Evolutionary conservation across 75 land plant genomes (phyloP), one percentile per base, ranked within the genome.

Genomic region (Cupressus sempervirens): DNA sequence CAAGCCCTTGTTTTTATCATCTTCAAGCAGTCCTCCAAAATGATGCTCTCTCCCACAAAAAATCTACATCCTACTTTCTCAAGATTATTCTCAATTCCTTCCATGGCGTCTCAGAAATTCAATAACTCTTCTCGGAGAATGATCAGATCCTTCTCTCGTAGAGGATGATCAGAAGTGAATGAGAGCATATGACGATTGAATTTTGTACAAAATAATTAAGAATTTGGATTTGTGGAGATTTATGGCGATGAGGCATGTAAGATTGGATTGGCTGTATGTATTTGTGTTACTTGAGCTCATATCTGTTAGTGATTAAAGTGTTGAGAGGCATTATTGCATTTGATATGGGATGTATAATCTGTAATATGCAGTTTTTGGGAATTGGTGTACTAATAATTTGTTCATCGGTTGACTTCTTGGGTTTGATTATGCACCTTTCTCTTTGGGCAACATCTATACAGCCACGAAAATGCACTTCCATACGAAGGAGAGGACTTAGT

Each of bases 21-120:
- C 43, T 76, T 76, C 45, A 76, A 76, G 46, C 80, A 76, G 18
- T 76, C 80, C 26, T 76, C 80, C 46, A 36, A 76, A 36, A 76
- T 76, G 74, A 70, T 29, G 74, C 14, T 30, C 3, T 30, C 67
- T 23, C 7, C 34, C 11, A 70, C 3, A 0, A 32, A 2, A 13
- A 70, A 12, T 3, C 11, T 70, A 11, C 30, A 35, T 32, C 72
- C 74, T 32, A 32, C 35, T 2, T 14, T 70, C 2, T 70, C 74
- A 9, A 29, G 74, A 30, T 32, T 70, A 32, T 70, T 70, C 32
- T 70, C 74, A 30, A 70, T 70, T 70, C 74, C 74, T 30, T 70
- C 74, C 3, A 11, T 32, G 35, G 35, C 35, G 30, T 70, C 32
- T 70, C 12, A 29, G 11, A 3, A 70, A 30, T 70, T 70, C 35